Base-by-base conservation (phyloP, 495 filamentous ascomycete species). In the Neurospora sublineolata region DNA sequence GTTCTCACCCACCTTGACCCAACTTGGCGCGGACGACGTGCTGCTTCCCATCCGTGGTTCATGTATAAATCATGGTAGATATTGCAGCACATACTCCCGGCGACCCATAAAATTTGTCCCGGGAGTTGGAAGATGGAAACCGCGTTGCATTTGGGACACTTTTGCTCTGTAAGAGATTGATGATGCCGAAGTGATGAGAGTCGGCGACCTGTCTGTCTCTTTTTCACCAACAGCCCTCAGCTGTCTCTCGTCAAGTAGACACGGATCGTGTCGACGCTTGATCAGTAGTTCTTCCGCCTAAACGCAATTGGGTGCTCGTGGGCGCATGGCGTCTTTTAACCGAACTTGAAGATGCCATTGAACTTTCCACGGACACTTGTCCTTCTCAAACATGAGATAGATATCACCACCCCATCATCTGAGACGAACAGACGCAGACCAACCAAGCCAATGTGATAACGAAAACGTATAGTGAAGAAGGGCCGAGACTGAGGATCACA, bases 121-220 rank as follows among this genome's bases (percentile, higher is more conserved):
- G 37, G 23, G 71, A 67, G 69, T 67, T 64, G 69, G 60, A 72
- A 75, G 33, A 46, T 71, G 44, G 18, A 38, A 30, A 23, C 44
- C 11, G 69, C 72, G 78, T 75, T 39, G 70, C 73, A 74, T 72
- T 16, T 16, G 68, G 68, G 46, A 36, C 70, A 73, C 69, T 75
- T 67, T 73, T 33, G 23, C 27, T 60, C 12, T 33, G 52, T 16
- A 2, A 33, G 52, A 60, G 23, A 60, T 60, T 33, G 52, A 60
- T 60, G 52, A 60, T 33, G 52, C 12, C 23, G 12, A 3, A 30
- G 27, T 30, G 23, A 14, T 60, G 23, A 30, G 3, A 27, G 20
- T 27, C 44, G 44, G 20, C 44, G 44, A 52, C 20, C 20, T 52
- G 44, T 3, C 20, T 52, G 44, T 52, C 44, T 52, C 20, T 5